Percentiles rank a stretch among this genome's conserved stretches.
These are phyloP conservation scores for Acacia melanoxylon DNA, from an alignment of 306 rosid species.

Conservation along the genomic window DNA sequence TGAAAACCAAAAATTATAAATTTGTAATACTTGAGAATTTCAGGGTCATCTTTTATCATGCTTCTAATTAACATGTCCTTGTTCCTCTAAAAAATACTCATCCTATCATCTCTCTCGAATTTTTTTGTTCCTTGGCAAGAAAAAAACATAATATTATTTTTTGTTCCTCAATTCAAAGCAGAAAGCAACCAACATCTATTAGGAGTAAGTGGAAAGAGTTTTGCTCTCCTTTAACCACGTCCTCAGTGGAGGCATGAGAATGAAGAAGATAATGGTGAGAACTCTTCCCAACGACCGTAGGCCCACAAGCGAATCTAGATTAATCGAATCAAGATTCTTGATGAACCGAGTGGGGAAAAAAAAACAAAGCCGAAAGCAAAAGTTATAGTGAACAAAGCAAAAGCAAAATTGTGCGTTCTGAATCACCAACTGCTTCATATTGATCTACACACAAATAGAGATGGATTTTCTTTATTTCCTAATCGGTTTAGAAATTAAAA, in stretches of 20 bases:
- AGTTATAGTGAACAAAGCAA: constrained; percentile 13
- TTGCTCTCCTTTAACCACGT: no score
- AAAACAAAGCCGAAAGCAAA: constrained; percentile 27
- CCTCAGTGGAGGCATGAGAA: no score
- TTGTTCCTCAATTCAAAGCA: constrained; percentile 7
- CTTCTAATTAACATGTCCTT: background rate
- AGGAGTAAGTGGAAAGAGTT: no score
- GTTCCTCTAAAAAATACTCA: background rate
- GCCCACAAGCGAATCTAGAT: no score
- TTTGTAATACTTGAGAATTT: background rate
- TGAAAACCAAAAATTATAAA: background rate
- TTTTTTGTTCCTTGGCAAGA: background rate
- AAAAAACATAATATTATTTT: no score
- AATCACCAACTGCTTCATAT: background rate
- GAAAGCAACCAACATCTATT: no score
- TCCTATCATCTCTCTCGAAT: background rate
- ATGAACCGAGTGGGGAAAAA: no score
- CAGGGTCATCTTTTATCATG: background rate
- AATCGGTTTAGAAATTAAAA: background rate
- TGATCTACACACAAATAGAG: background rate
- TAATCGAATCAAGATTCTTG: no score
- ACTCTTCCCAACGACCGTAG: no score
- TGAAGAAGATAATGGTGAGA: no score
- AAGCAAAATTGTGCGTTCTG: background rate
- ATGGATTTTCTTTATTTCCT: background rate